Evolutionary conservation across 2,329 filamentous ascomycete species (phyloP).

Genomic region (Colletotrichum theobromicola): DNA sequence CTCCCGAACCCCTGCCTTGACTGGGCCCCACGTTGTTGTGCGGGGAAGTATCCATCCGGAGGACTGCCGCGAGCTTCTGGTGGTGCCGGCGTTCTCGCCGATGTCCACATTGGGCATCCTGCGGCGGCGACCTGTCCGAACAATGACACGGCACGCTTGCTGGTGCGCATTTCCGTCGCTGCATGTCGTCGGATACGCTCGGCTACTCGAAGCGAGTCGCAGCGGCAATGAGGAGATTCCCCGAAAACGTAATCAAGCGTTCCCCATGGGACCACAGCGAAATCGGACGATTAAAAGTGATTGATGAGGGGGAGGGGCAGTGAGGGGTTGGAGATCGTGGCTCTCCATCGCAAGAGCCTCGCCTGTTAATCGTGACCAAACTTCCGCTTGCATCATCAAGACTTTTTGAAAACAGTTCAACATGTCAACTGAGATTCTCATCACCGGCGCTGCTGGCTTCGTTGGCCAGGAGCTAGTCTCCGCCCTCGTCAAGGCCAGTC

Average conservation of each 20-base stretch:
- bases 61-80: not conserved
- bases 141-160: not conserved
- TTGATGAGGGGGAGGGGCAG: not conserved
- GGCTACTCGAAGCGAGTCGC: not conserved
- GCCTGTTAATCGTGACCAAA: not conserved
- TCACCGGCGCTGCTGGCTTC: slow-evolving; percentile 70
- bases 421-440: slow-evolving; percentile 51
- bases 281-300: not conserved
- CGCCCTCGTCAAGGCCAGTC: slow-evolving; percentile 52
- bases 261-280: not conserved
- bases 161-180: not conserved
- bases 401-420: not conserved
- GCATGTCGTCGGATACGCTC: not conserved
- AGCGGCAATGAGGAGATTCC: not conserved
- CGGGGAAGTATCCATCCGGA: not conserved
- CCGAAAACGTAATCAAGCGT: not conserved
- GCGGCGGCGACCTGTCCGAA: not conserved
- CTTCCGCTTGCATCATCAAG: not conserved
- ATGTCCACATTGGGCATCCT: not conserved
- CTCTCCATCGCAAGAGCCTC: not conserved
- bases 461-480: slow-evolving; percentile 66
- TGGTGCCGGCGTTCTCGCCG: slow-evolving; percentile 11
- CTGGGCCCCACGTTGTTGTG: not conserved
- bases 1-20: not conserved
- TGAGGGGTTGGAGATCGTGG: not conserved